Evolutionary conservation across 352 stramenopile species (phyloP).

Genomic region (Phytophthora megakarya): DNA sequence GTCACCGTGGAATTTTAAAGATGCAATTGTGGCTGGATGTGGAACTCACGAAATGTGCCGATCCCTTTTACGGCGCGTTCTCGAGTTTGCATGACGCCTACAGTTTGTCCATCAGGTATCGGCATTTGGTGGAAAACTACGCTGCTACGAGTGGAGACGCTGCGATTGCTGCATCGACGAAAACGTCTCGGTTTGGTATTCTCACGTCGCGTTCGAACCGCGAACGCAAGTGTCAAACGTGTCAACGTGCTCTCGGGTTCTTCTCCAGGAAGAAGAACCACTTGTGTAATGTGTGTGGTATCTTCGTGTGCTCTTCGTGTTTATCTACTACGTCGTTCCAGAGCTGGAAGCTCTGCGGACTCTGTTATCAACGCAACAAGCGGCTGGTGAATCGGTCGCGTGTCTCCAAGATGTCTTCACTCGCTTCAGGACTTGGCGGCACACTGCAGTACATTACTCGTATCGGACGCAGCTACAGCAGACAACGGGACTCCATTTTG

Average conservation of each 20-base stretch:
- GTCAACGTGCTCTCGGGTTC: slow-evolving; percentile 60
- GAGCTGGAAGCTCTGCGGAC: slow-evolving; percentile 60
- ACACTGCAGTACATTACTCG: slow-evolving; percentile 43
- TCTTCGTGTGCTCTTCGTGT: slow-evolving; percentile 67
- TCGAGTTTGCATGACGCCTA: slow-evolving; percentile 72
- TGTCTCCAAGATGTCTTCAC: slow-evolving; percentile 55
- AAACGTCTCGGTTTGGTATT: slow-evolving; percentile 35
- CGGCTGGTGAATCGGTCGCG: slow-evolving; percentile 58
- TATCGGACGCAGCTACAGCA: slow-evolving; percentile 42
- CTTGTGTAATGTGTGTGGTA: slow-evolving; percentile 64
- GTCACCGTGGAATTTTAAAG: slow-evolving; percentile 56
- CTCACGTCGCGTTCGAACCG: slow-evolving; percentile 42
- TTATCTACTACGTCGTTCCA: slow-evolving; percentile 66
- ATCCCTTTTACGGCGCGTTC: slow-evolving; percentile 62
- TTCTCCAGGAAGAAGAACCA: slow-evolving; percentile 68
- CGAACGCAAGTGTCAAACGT: slow-evolving; percentile 69
- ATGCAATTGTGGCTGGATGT: slow-evolving; percentile 79
- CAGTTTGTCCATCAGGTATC: slow-evolving; percentile 67
- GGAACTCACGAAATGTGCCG: slow-evolving; percentile 55
- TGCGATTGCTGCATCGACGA: slow-evolving; percentile 26
- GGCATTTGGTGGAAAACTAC: slow-evolving; percentile 59
- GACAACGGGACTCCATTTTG: slow-evolving; percentile 46
- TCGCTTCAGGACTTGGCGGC: slow-evolving; percentile 39
- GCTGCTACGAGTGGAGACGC: slow-evolving; percentile 39
- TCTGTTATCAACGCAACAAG: slow-evolving; percentile 73